Percentiles rank a stretch among this genome's conserved stretches.
phyloP scores from a whole-genome alignment of 2,329 filamentous ascomycete species.

The Fusarium sp. region DNA sequence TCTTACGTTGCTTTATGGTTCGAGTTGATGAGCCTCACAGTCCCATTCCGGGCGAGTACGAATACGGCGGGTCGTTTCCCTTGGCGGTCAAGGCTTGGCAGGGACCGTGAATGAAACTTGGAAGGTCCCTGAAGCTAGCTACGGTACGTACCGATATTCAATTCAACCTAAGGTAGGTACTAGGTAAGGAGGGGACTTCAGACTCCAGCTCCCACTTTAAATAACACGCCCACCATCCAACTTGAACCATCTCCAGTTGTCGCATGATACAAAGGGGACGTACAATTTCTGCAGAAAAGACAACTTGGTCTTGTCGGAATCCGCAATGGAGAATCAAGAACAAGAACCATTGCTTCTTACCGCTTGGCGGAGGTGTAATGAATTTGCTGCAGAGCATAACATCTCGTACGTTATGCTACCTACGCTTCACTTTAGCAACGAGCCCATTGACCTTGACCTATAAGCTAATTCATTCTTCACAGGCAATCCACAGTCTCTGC shows the following conservation, averaged over 20 bases:
- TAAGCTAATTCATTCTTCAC: not conserved
- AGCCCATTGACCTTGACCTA: conserved; percentile 3
- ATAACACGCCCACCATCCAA: conserved; percentile 4
- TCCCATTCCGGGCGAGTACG: conserved; percentile 28
- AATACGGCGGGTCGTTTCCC: conserved; percentile 26
- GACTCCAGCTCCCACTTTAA: conserved; percentile 18
- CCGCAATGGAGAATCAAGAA: conserved; percentile 32
- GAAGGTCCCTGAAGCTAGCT: not conserved
- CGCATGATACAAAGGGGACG: conserved; percentile 30
- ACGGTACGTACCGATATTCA: conserved; percentile 19
- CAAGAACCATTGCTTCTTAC: conserved; percentile 29
- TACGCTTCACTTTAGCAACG: not conserved
- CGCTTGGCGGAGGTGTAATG: conserved; percentile 31
- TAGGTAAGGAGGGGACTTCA: not conserved
- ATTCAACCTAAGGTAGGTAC: too few species aligned
- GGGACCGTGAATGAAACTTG: not conserved
- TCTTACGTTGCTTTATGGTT: not conserved
- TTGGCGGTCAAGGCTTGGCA: conserved; percentile 31
- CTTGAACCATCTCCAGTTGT: conserved; percentile 7
- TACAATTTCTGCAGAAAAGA: not conserved
- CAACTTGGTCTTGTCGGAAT: not conserved
- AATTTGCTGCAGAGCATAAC: conserved; percentile 34
- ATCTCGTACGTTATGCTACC: conserved; percentile 35
- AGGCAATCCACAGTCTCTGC: conserved; percentile 44
- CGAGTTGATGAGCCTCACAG: not conserved